Conservation (phyloP, 1,139 yeast species). For the Trichomonascaceae sp. region DNA sequence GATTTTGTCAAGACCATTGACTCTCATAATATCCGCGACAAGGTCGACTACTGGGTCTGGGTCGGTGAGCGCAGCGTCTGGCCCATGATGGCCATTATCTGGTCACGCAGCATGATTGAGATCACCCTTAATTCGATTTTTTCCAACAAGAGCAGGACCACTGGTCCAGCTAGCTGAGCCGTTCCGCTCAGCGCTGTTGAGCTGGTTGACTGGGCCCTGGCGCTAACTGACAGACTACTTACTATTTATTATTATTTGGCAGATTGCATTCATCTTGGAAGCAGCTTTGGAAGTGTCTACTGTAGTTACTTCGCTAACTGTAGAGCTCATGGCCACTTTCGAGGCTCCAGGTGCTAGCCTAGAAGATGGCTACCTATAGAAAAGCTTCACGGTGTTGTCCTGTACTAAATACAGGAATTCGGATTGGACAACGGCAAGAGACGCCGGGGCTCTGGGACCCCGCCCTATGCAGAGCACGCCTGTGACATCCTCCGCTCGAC, state of each 20-base stretch:
- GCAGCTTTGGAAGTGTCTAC: too few species aligned
- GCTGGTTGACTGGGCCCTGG: too few species aligned
- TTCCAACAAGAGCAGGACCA: conserved; percentile 20
- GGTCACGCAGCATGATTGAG: conserved; percentile 86
- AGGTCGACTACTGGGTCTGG: conserved; percentile 77
- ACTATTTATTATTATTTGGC: too few species aligned
- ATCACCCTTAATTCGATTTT: conserved; percentile 72
- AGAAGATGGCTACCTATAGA: too few species aligned
- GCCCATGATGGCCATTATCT: conserved; percentile 77
- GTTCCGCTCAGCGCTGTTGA: too few species aligned
- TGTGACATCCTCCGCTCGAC: conserved; percentile 72
- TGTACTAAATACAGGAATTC: conserved; percentile 52
- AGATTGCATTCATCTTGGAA: too few species aligned
- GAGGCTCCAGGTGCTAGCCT: too few species aligned
- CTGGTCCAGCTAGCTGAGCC: neutral
- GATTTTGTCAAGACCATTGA: conserved; percentile 68
- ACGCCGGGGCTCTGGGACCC: conserved; percentile 30
- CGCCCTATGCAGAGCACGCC: conserved; percentile 49
- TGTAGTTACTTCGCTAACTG: too few species aligned
- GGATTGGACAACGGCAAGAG: conserved; percentile 34
- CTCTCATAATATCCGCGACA: conserved; percentile 49
- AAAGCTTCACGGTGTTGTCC: conserved; percentile 28
- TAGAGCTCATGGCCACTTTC: too few species aligned
- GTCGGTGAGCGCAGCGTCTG: conserved; percentile 91
- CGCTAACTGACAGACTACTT: too few species aligned